phyloP scores from a whole-genome alignment of 306 rosid genomes.

The Cucurbita moschata region DNA sequence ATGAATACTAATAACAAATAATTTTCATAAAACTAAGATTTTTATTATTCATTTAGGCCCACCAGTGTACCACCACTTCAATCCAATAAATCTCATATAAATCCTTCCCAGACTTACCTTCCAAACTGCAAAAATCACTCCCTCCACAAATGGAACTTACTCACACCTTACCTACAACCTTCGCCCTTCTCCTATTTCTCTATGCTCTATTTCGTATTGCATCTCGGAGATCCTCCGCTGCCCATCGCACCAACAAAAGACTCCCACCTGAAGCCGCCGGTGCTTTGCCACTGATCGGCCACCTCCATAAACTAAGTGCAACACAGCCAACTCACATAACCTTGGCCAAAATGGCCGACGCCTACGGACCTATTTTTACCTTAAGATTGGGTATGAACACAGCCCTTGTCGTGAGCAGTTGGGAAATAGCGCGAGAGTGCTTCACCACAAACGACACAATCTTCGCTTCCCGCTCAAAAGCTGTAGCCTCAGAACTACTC shows the following conservation, averaged over 20 bases:
- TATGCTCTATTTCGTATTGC: background rate
- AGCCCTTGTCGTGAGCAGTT: constrained; percentile 21
- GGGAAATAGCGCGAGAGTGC: constrained; percentile 37
- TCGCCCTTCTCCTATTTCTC: background rate
- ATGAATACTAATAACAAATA: no score
- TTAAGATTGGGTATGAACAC: constrained; percentile 12
- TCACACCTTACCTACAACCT: no score
- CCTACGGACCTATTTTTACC: background rate
- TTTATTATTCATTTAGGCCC: no score
- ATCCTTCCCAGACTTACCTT: no score
- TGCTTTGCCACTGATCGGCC: constrained; percentile 16
- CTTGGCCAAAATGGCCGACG: background rate
- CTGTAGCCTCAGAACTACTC: constrained; percentile 4
- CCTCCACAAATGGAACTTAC: no score
- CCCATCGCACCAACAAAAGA: no score
- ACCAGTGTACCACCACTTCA: no score
- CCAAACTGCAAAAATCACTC: no score
- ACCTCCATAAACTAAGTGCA: constrained; percentile 9
- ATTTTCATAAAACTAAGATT: no score
- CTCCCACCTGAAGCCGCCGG: constrained; percentile 4
- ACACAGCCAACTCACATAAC: background rate
- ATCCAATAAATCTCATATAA: no score
- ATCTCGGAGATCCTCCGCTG: no score
- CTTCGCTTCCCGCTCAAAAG: background rate
- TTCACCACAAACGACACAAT: constrained; percentile 25